Percentiles rank a stretch among this genome's conserved stretches.
Conservation (phyloP, 1,139 yeast genomes). For the Torulaspora pretoriensis region DNA sequence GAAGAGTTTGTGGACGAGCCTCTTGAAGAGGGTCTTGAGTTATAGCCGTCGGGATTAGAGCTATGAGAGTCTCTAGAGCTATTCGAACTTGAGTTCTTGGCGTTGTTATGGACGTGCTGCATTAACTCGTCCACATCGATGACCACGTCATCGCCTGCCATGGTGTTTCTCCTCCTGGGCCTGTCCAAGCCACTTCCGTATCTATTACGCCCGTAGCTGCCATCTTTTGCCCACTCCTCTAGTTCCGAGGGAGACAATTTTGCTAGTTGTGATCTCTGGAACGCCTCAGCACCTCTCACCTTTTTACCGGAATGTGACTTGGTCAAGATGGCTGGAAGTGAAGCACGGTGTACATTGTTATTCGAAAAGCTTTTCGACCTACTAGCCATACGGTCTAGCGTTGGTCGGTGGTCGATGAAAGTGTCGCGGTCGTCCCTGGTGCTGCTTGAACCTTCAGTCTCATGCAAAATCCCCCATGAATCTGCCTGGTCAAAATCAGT, state of each 20-base stretch:
- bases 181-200: constrained; percentile 11
- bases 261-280: constrained; percentile 8
- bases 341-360: constrained; percentile 10
- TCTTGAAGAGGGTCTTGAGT: constrained; percentile 34
- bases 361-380: constrained; percentile 15
- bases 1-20: constrained; percentile 69
- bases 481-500: constrained; percentile 34
- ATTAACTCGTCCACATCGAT: constrained; percentile 36
- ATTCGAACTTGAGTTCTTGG: constrained; percentile 11
- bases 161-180: constrained; percentile 15
- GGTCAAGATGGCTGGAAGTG: constrained; percentile 12
- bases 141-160: constrained; percentile 29
- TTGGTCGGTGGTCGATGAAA: constrained; percentile 36
- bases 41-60: constrained; percentile 20
- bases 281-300: constrained; percentile 7
- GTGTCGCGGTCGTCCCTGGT: constrained; percentile 19
- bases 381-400: constrained; percentile 18
- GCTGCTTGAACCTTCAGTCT: constrained; percentile 22
- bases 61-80: constrained; percentile 14
- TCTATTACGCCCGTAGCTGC: constrained; percentile 10
- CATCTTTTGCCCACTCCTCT: constrained; percentile 15
- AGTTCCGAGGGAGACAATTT: constrained; percentile 15
- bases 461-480: constrained; percentile 35
- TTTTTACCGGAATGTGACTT: constrained; percentile 9
- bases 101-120: constrained; percentile 29